Conservation (phyloP, 2,329 filamentous ascomycete species). For the Fusarium begoniae region DNA sequence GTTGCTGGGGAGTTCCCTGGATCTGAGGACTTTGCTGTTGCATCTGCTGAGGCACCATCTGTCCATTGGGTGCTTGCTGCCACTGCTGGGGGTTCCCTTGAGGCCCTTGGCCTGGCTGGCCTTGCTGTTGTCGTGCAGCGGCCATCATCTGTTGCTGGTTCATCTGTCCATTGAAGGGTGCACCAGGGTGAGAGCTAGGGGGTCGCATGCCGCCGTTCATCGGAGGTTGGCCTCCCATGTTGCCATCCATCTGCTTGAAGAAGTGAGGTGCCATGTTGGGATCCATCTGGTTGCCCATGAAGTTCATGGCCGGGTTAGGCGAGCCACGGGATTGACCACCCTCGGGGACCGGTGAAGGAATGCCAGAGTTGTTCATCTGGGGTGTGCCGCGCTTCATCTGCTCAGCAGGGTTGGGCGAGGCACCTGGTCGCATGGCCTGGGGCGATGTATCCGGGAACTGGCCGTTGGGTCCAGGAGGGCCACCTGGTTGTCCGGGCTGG, state of each 20-base stretch:
- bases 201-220: constrained; percentile 74
- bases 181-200: constrained; percentile 72
- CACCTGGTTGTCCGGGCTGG: constrained; percentile 61
- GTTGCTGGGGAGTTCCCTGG: constrained; percentile 77
- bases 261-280: constrained; percentile 68
- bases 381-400: constrained; percentile 83
- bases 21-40: constrained; percentile 56
- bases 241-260: constrained; percentile 65
- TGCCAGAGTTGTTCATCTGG: constrained; percentile 74
- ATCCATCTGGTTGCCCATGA: constrained; percentile 71
- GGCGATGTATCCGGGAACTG: constrained; percentile 77
- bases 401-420: constrained; percentile 80
- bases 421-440: constrained; percentile 72
- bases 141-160: constrained; percentile 67
- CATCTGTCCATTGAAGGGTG: constrained; percentile 67
- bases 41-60: constrained; percentile 53
- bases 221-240: constrained; percentile 52
- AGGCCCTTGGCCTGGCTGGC: constrained; percentile 47
- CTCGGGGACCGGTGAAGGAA: constrained; percentile 77
- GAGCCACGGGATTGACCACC: constrained; percentile 72
- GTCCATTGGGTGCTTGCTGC: constrained; percentile 54
- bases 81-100: constrained; percentile 50
- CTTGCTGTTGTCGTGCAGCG: constrained; percentile 49
- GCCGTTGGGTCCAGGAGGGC: constrained; percentile 64
- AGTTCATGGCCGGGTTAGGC: constrained; percentile 69